Conservation (phyloP, 768 basidiomycete genomes). For the Nidularia pulvinata region DNA sequence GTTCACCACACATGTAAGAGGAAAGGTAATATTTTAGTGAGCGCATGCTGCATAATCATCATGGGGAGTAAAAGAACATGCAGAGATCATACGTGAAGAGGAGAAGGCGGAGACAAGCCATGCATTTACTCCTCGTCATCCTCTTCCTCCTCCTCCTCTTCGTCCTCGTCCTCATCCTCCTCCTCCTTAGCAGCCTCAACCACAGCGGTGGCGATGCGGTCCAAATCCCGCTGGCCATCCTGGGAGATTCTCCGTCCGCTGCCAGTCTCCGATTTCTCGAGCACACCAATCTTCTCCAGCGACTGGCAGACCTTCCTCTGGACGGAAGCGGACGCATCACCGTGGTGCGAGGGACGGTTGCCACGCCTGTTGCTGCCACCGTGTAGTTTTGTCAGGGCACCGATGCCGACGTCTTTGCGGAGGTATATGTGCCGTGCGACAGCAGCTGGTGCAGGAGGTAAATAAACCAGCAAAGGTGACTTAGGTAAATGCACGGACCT, state of each 20-base stretch:
- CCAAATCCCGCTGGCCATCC: slow-evolving; percentile 95
- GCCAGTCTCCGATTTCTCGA: slow-evolving; percentile 92
- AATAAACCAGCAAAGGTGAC: not conserved
- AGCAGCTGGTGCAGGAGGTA: slow-evolving; percentile 58
- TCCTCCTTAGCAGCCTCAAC: slow-evolving; percentile 77
- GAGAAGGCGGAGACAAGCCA: slow-evolving; percentile 5
- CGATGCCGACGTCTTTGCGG: slow-evolving; percentile 95
- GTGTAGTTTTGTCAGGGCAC: slow-evolving; percentile 93
- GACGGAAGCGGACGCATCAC: slow-evolving; percentile 80
- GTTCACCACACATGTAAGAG: slow-evolving; percentile 21
- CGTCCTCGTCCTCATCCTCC: slow-evolving; percentile 76
- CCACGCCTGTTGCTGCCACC: slow-evolving; percentile 96
- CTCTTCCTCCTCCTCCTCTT: slow-evolving; percentile 64
- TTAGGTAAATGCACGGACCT: slow-evolving; percentile 54
- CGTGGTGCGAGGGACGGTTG: slow-evolving; percentile 96
- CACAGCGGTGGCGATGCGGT: slow-evolving; percentile 91
- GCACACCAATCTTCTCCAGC: slow-evolving; percentile 97
- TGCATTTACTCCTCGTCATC: slow-evolving; percentile 47
- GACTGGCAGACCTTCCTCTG: slow-evolving; percentile 97
- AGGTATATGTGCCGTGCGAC: slow-evolving; percentile 99
- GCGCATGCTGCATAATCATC: slow-evolving; percentile 35
- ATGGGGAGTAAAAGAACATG: slow-evolving; percentile 32
- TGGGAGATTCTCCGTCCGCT: slow-evolving; percentile 90
- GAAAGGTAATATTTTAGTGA: slow-evolving; percentile 24
- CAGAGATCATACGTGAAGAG: slow-evolving; percentile 28